Evolutionary conservation across 352 stramenopile species (phyloP), one percentile per base, ranked within the genome.

Genomic region (Globisporangium echinulatum): DNA sequence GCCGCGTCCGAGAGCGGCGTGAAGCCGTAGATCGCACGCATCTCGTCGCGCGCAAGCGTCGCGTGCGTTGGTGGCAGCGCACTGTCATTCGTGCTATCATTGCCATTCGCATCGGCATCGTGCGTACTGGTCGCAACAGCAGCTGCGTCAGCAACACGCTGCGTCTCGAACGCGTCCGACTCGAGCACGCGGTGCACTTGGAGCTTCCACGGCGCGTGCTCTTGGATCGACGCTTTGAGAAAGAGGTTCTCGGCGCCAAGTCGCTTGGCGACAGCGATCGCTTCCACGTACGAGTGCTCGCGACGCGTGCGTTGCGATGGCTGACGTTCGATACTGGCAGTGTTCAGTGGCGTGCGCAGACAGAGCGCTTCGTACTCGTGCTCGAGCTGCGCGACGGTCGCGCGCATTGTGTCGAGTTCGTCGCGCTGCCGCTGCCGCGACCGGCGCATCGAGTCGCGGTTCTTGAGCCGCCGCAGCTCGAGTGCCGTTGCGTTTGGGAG

Each of bases 401-500:
- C 62, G 3, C 65, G 68, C 47, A 85, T 68, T 5, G 66, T 46
- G 43, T 83, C 66, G 48, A 85, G 52, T 48, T 81, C 66, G 52
- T 82, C 71, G 10, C 71, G 61, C 64, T 81, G 64, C 0, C 75
- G 75, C 55, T 85, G 75, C 1, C 75, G 66, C 14, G 75, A 78
- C 47, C 75, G 71, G 25, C 71, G 71, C 75, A 85, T 85, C 58
- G 73, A 83, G 58, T 82, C 75, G 49, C 75, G 73, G 57, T 85
- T 85, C 62, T 81, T 80, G 49, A 73, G 65, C 0, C 75, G 64
- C 0, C 75, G 73, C 44, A 70, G 67, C 36, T 77, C 71, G 11
- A 85, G 58, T 11, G 67, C 67, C 9, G 50, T 68, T 7, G 49
- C 64, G 44, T 62, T 69, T 25, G 75, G 66, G 8, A 76, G 63